phyloP scores from a whole-genome alignment of 2,329 filamentous ascomycete genomes.

The Diaporthe ilicicola region DNA sequence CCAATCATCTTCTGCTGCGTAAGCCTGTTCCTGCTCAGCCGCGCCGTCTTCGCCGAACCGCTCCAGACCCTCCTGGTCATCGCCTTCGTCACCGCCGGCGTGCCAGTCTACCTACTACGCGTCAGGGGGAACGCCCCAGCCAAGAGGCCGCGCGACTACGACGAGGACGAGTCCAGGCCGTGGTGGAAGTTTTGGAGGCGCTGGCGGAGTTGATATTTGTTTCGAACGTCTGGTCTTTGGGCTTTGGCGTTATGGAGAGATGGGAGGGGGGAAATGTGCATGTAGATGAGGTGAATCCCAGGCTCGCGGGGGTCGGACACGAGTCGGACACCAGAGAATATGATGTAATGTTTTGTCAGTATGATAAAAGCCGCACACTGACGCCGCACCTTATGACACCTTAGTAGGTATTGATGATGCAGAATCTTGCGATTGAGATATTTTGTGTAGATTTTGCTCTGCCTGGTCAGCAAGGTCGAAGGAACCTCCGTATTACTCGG shows the following conservation, averaged over 20 bases:
- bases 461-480: too few relatives aligned
- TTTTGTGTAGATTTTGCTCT: neutral
- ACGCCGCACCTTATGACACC: neutral
- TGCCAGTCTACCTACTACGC: slow-evolving; percentile 90
- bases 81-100: slow-evolving; percentile 81
- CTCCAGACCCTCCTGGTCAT: slow-evolving; percentile 89
- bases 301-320: neutral
- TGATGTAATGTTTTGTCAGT: slow-evolving; percentile 22
- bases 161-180: slow-evolving; percentile 42
- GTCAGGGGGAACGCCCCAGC: slow-evolving; percentile 69
- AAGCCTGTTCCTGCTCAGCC: slow-evolving; percentile 86
- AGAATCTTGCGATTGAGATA: neutral
- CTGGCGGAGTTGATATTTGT: slow-evolving; percentile 36
- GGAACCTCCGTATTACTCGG: too few relatives aligned
- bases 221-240: neutral
- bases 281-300: neutral
- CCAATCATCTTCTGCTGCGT: slow-evolving; percentile 99
- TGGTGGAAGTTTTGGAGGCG: slow-evolving; percentile 71
- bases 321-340: neutral
- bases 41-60: slow-evolving; percentile 90
- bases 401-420: neutral
- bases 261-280: neutral
- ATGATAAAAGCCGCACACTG: slow-evolving; percentile 9
- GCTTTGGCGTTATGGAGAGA: neutral
- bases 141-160: slow-evolving; percentile 50